These are phyloP conservation scores for Leptodermis oblonga DNA, from an alignment of 257 asterid species.

Conservation along the genomic window DNA sequence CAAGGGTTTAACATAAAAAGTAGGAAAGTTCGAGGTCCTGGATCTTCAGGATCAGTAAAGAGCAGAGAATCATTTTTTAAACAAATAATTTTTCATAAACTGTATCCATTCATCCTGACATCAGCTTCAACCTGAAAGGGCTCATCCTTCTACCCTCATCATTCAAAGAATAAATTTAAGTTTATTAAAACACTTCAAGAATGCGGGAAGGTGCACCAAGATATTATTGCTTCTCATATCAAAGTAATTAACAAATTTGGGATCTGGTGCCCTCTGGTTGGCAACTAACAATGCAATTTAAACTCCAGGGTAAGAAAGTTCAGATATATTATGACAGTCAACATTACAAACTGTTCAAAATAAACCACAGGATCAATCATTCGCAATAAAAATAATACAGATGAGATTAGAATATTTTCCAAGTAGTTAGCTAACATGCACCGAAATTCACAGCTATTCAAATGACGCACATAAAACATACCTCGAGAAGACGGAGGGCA, in stretches of 20 bases:
- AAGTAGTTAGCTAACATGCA: neutral
- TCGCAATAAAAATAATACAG: neutral
- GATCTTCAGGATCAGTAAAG: neutral
- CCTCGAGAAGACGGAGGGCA: conserved; percentile 85
- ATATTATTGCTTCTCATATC: neutral
- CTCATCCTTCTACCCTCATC: neutral
- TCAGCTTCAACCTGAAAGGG: neutral
- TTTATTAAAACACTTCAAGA: neutral
- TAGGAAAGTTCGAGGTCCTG: neutral
- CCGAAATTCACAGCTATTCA: conserved; percentile 4
- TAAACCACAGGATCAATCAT: neutral
- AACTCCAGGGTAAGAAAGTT: neutral
- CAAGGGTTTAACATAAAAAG: neutral
- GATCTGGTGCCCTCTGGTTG: neutral
- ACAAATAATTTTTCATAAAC: neutral
- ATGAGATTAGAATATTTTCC: neutral
- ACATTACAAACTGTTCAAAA: neutral
- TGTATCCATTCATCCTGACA: neutral
- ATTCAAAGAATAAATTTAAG: neutral
- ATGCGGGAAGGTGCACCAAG: neutral
- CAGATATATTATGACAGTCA: neutral
- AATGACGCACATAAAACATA: conserved; percentile 23
- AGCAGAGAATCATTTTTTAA: neutral
- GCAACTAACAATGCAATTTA: neutral
- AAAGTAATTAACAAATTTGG: neutral